Base-by-base conservation (phyloP, 2,329 filamentous ascomycete species). In the Aureobasidium sp. region DNA sequence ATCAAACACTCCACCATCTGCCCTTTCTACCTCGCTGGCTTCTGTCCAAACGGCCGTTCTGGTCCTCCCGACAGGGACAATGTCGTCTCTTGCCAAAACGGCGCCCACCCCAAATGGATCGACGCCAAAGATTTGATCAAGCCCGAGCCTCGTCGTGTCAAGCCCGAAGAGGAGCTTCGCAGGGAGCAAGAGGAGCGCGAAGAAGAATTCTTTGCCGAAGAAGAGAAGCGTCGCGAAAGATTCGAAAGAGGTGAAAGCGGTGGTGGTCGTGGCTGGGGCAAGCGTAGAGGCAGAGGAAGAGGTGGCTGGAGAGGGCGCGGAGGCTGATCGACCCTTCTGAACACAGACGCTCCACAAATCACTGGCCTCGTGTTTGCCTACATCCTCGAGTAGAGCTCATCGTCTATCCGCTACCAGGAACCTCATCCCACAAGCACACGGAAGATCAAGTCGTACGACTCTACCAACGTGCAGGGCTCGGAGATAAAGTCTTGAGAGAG, bases 11-110 rank as follows among this genome's bases (percentile, higher is more conserved):
- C 72, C 37, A 86, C 83, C 66, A 74, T 96, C 7, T 99, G 94
- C 72, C 81, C 81, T 1, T 96, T 88, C 73, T 99, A 96, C 72
- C 79, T 97, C 17, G 91, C 91, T 8, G 94, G 94, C 1, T 99
- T 99, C 78, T 99, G 94, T 73, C 94, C 94, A 0, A 89, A 96
- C 61, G 93, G 87, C 0, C 64, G 72, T 22, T 65, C 67, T 3
- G 69, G 71, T 41, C 70, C 71, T 2, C 72, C 73, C 5, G 71
- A 70, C 25, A 63, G 63, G 25, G 73, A 75, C 58, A 70, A 70
- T 47, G 72, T 74, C 15, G 71, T 75, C 64, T 79, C 79, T 8
- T 99, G 94, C 76, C 86, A 85, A 71, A 84, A 88, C 66, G 90
- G 90, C 22, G 88, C 90, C 6, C 94, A 99, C 74, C 87, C 93